These are phyloP conservation scores for Tolypocladium cylindrosporum DNA, from an alignment of 2,329 filamentous ascomycete species.

Conservation along the genomic window DNA sequence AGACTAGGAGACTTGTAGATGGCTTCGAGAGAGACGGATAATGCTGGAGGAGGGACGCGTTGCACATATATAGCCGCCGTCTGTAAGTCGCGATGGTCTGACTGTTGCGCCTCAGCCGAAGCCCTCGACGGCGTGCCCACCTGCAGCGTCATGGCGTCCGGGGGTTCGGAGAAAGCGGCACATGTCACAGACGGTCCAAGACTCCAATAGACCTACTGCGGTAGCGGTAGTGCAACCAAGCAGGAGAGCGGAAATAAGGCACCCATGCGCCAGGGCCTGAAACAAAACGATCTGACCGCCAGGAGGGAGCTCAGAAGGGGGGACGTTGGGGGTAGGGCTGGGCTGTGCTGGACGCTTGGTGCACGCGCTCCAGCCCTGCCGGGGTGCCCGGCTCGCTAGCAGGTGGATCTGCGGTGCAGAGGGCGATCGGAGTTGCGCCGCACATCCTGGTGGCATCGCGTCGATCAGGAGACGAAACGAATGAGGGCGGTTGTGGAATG, in stretches of 20 bases:
- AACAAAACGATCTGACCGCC: background rate
- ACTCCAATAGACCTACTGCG: background rate
- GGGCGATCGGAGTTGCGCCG: background rate
- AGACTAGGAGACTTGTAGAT: background rate
- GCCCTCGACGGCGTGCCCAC: background rate
- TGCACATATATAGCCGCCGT: background rate
- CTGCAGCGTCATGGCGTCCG: too few species aligned
- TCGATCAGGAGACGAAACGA: background rate
- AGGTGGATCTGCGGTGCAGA: background rate
- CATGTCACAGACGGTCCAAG: background rate
- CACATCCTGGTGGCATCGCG: background rate
- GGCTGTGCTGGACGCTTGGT: background rate
- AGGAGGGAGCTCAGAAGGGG: background rate
- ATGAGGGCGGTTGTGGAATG: background rate
- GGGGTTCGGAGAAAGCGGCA: background rate
- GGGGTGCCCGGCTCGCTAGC: background rate
- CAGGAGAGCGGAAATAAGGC: background rate
- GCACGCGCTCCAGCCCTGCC: background rate
- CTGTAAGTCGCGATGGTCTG: too few species aligned
- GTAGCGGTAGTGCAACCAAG: background rate
- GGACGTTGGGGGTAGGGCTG: background rate
- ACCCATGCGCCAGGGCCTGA: background rate
- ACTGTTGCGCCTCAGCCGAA: background rate
- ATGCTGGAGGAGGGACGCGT: background rate
- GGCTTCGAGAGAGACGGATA: background rate